Conservation (phyloP, 768 basidiomycete species). For the Pleurotus djamor region DNA sequence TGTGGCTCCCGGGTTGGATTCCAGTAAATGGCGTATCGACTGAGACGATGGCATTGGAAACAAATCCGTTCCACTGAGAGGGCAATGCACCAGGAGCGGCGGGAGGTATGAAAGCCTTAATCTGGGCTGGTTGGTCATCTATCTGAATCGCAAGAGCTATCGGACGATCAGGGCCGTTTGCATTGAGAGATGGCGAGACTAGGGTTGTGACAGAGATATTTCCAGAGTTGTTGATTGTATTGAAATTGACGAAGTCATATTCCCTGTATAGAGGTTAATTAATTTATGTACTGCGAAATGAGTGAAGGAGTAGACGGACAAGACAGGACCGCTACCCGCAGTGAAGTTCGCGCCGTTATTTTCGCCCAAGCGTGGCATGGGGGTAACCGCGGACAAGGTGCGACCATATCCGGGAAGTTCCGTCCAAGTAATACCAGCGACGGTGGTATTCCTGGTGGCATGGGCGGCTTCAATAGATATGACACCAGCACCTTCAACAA, state of each 20-base stretch:
- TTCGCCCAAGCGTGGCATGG: slow-evolving; percentile 44
- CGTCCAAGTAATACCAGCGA: slow-evolving; percentile 53
- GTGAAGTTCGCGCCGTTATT: slow-evolving; percentile 53
- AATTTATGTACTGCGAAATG: not conserved
- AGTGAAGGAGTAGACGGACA: slow-evolving; percentile 32
- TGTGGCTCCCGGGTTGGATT: slow-evolving; percentile 51
- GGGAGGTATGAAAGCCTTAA: slow-evolving; percentile 43
- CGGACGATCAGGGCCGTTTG: slow-evolving; percentile 45
- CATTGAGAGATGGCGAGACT: slow-evolving; percentile 54
- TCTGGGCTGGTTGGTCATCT: slow-evolving; percentile 39
- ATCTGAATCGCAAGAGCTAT: slow-evolving; percentile 50
- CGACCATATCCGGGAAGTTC: slow-evolving; percentile 60
- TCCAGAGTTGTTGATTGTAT: slow-evolving; percentile 34
- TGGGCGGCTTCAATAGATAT: slow-evolving; percentile 70
- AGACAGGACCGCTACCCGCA: slow-evolving; percentile 57
- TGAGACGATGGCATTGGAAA: slow-evolving; percentile 47
- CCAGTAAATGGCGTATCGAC: slow-evolving; percentile 36
- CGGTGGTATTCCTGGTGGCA: slow-evolving; percentile 42
- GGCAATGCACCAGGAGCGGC: slow-evolving; percentile 45
- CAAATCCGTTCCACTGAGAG: slow-evolving; percentile 52
- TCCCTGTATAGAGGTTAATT: slow-evolving; percentile 29
- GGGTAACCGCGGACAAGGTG: slow-evolving; percentile 59
- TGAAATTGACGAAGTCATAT: slow-evolving; percentile 67
- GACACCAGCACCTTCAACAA: slow-evolving; percentile 62
- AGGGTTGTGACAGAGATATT: slow-evolving; percentile 47